Evolutionary conservation across 345 rosid species (phyloP).

Genomic region (Draba incana): DNA sequence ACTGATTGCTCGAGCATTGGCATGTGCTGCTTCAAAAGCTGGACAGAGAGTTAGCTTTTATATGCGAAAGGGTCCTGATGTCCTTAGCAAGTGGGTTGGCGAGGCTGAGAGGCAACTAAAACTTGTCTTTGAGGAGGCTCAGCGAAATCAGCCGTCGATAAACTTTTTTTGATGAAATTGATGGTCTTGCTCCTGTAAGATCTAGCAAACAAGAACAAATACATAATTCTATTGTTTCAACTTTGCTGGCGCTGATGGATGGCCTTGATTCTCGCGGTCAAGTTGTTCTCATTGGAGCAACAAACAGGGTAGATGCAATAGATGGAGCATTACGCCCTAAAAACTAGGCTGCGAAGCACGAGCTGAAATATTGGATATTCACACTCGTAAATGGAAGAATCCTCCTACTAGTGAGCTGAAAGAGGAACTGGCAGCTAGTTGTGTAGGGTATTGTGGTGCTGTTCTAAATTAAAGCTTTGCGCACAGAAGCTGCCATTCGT

Average conservation of each 20-base stretch:
- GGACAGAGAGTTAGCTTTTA: slow-evolving; percentile 99
- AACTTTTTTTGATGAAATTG: slow-evolving; percentile 99
- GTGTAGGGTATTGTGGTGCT: slow-evolving; percentile 99
- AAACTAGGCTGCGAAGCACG: slow-evolving; percentile 98
- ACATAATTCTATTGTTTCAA: slow-evolving; percentile 98
- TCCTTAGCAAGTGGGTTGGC: slow-evolving; percentile 99
- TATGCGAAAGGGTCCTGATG: slow-evolving; percentile 99
- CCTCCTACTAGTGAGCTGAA: slow-evolving; percentile 89
- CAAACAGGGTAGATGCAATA: slow-evolving; percentile 98
- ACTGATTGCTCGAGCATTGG: slow-evolving; percentile 97
- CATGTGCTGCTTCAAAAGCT: slow-evolving; percentile 99
- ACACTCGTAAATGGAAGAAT: slow-evolving; percentile 95
- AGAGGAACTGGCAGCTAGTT: slow-evolving; percentile 91
- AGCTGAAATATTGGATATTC: slow-evolving; percentile 92
- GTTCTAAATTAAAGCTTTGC: slow-evolving; percentile 93
- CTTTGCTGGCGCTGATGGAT: slow-evolving; percentile 99
- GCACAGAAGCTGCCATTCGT: slow-evolving; percentile 99
- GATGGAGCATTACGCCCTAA: slow-evolving; percentile 99
- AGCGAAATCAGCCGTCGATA: slow-evolving; percentile 96
- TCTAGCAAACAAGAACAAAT: slow-evolving; percentile 99
- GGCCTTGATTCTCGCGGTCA: slow-evolving; percentile 99
- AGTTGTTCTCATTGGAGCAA: slow-evolving; percentile 99
- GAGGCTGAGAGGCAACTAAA: slow-evolving; percentile 99
- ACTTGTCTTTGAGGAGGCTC: slow-evolving; percentile 98
- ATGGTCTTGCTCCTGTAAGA: slow-evolving; percentile 99